A percentile compares a stretch with the other conserved stretches of the same genome.
phyloP scores from a whole-genome alignment of 192 early-diverging fungal genomes.

The Coemansia sp. region DNA sequence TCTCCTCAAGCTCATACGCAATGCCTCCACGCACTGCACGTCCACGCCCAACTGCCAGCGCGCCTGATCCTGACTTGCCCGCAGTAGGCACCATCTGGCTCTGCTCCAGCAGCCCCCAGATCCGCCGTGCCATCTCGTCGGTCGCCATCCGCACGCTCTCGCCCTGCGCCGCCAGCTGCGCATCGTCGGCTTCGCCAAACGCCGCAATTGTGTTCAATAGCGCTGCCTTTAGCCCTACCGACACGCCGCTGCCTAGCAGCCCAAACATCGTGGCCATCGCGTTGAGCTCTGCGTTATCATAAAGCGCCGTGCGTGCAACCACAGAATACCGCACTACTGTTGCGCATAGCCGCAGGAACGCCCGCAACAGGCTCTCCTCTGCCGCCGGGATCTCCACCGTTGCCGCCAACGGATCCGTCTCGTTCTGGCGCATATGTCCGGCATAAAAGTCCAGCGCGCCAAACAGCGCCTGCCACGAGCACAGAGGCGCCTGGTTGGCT shows the following conservation, averaged over 20 bases:
- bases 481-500: slow-evolving; percentile 52
- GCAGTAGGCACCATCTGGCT: slow-evolving; percentile 60
- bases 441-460: slow-evolving; percentile 70
- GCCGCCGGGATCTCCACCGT: slow-evolving; percentile 60
- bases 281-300: slow-evolving; percentile 64
- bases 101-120: slow-evolving; percentile 82
- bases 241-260: slow-evolving; percentile 76
- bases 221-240: slow-evolving; percentile 76
- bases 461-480: slow-evolving; percentile 81
- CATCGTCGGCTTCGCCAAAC: slow-evolving; percentile 59
- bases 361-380: slow-evolving; percentile 69
- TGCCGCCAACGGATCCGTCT: slow-evolving; percentile 23
- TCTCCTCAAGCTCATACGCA: slow-evolving; percentile 77
- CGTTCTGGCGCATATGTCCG: slow-evolving; percentile 46
- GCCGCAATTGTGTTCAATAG: slow-evolving; percentile 77
- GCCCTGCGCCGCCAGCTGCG: slow-evolving; percentile 30
- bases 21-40: slow-evolving; percentile 54
- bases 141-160: slow-evolving; percentile 25
- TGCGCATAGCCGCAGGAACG: slow-evolving; percentile 73
- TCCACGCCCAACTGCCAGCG: slow-evolving; percentile 28
- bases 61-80: slow-evolving; percentile 17
- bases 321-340: slow-evolving; percentile 77
- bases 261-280: slow-evolving; percentile 72
- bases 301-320: slow-evolving; percentile 64
- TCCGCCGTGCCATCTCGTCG: slow-evolving; percentile 62